phyloP scores from a whole-genome alignment of 129 eudicot genomes.

The Glebionis coronaria region DNA sequence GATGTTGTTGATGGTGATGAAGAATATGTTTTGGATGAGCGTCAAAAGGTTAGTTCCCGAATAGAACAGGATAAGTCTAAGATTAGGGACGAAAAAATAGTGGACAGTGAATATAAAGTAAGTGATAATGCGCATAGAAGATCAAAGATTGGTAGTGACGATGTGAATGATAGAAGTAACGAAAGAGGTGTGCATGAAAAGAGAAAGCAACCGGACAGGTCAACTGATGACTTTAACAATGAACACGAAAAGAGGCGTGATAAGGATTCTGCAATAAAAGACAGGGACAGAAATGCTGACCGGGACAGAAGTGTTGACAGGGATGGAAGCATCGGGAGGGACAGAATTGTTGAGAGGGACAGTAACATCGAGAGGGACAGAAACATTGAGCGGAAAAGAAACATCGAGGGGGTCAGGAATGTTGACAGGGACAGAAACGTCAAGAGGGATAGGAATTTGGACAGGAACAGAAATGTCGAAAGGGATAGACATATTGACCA shows the following conservation, averaged over 20 bases:
- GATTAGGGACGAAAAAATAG: slow-evolving; percentile 11
- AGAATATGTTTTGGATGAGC: no score
- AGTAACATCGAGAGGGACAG: no score
- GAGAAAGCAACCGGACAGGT: slow-evolving; percentile 40
- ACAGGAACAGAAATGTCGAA: no score
- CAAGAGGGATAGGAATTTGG: no score
- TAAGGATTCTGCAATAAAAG: slow-evolving; percentile 33
- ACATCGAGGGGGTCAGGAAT: no score
- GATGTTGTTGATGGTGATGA: no score
- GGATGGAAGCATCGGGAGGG: no score
- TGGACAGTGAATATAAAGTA: slow-evolving; percentile 35
- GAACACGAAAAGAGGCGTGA: slow-evolving; percentile 43
- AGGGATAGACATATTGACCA: no score
- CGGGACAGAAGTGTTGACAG: slow-evolving; percentile 18
- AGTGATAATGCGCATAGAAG: slow-evolving; percentile 29
- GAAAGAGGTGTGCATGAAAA: slow-evolving; percentile 41
- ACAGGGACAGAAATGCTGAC: slow-evolving; percentile 42
- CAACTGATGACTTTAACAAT: slow-evolving; percentile 35
- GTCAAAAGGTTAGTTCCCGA: neutral
- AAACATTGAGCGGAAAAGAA: no score
- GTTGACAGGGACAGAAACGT: no score
- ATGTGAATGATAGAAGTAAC: slow-evolving; percentile 26
- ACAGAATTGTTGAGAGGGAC: no score
- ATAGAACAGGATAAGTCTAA: neutral
- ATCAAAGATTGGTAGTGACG: slow-evolving; percentile 33